These are phyloP conservation scores for Lichtheimia ornata DNA, from an alignment of 371 early-diverging fungal species.

Conservation along the genomic window DNA sequence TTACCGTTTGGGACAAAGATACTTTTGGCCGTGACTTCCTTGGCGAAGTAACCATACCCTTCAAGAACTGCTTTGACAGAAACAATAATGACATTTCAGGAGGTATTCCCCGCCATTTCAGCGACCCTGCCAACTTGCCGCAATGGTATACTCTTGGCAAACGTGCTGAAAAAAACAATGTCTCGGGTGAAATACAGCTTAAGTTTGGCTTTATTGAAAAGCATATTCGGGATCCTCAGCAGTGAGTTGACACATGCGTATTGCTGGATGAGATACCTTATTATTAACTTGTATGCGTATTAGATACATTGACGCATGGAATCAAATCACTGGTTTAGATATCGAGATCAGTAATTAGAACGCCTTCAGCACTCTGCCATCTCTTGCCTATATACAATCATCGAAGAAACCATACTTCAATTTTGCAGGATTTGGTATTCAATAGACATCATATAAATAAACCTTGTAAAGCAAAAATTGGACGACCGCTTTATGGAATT, in stretches of 20 bases:
- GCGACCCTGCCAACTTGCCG: constrained; percentile 52
- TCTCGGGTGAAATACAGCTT: constrained; percentile 41
- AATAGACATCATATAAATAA: background rate
- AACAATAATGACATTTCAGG: constrained; percentile 40
- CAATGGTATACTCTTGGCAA: constrained; percentile 37
- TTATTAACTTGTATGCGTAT: background rate
- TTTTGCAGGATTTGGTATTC: no score
- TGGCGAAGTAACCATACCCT: constrained; percentile 61
- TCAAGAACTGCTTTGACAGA: constrained; percentile 58
- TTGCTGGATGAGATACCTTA: background rate
- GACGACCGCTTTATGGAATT: background rate
- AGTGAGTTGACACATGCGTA: constrained; percentile 23
- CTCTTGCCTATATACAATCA: no score
- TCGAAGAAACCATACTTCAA: no score
- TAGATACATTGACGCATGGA: constrained; percentile 19
- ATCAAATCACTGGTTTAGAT: constrained; percentile 7
- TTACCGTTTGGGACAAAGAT: constrained; percentile 65
- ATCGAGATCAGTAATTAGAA: background rate
- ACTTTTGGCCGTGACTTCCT: constrained; percentile 63
- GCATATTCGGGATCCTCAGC: constrained; percentile 31
- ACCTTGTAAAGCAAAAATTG: constrained; percentile 1
- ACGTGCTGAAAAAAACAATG: constrained; percentile 41
- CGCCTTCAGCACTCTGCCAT: background rate
- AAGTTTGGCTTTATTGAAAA: constrained; percentile 49
- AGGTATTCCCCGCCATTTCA: constrained; percentile 48